phyloP scores from a whole-genome alignment of 1,284 basidiomycete species.

The Ustilago tritici region DNA sequence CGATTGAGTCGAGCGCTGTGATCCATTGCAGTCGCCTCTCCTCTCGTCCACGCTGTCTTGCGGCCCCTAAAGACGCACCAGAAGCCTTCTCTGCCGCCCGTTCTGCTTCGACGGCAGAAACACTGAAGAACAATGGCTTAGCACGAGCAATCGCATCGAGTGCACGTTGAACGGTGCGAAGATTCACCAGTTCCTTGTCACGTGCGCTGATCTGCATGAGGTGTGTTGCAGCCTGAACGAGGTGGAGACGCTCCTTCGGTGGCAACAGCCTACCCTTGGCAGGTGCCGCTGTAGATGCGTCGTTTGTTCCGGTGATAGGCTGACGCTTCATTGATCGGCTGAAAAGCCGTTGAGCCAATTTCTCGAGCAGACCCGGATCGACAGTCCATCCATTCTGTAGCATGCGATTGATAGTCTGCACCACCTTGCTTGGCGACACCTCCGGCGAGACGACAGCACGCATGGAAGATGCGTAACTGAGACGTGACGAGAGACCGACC shows the following conservation, averaged over 20 bases:
- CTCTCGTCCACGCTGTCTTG: conserved; percentile 9
- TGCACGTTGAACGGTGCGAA: conserved; percentile 21
- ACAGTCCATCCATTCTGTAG: conserved; percentile 14
- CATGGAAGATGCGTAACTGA: conserved; percentile 8
- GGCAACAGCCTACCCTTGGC: neutral
- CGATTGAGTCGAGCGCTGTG: conserved; percentile 26
- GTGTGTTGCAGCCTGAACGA: conserved; percentile 16
- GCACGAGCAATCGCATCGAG: conserved; percentile 16
- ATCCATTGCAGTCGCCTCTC: conserved; percentile 23
- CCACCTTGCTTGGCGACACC: conserved; percentile 16
- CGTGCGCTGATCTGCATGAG: conserved; percentile 27
- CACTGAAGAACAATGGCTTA: neutral
- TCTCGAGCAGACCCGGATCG: conserved; percentile 29
- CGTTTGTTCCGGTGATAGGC: neutral
- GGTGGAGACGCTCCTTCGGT: conserved; percentile 5
- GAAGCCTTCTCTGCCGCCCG: neutral
- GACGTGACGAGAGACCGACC: conserved; percentile 14
- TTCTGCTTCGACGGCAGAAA: neutral
- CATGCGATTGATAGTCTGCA: conserved; percentile 3
- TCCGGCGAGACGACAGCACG: conserved; percentile 11
- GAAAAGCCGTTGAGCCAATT: conserved; percentile 21
- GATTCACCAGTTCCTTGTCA: conserved; percentile 30
- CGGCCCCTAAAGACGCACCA: neutral
- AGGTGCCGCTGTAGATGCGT: neutral
- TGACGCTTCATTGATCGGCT: conserved; percentile 2